Base-by-base conservation (phyloP, 2,329 filamentous ascomycete genomes). In the Chaetomiaceae sp. region DNA sequence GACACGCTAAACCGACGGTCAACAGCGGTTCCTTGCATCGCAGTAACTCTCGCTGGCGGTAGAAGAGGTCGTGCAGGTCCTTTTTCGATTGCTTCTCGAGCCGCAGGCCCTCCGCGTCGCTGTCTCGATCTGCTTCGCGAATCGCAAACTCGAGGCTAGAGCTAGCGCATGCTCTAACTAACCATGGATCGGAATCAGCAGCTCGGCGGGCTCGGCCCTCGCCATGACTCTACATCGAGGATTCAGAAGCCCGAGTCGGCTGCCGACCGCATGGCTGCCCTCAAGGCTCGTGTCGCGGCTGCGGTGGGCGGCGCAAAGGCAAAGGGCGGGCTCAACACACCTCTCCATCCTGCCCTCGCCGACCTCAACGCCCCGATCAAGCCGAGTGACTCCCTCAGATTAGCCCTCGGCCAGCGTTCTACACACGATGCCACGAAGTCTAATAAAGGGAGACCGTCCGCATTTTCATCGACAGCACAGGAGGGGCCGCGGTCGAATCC, bases 231-330 rank as follows among this genome's bases (percentile, higher is more conserved):
- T 37, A 68, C 75, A 5, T 78, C 77, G 21, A 74, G 79, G 55
- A 70, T 84, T 29, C 75, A 80, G 64, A 77, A 83, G 62, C 63
- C 76, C 42, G 74, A 82, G 59, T 77, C 79, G 16, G 74, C 80
- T 58, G 77, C 85, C 65, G 77, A 89, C 69, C 77, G 81, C 58
- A 75, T 92, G 59, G 89, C 89, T 43, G 85, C 87, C 38, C 79
- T 95, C 66, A 91, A 87, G 69, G 88, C 88, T 21, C 81, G 89
- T 61, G 86, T 94, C 11, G 86, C 87, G 43, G 87, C 87, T 45
- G 87, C 88, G 48, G 86, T 89, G 42, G 81, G 75, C 57, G 73
- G 73, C 18, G 78, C 70, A 57, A 86, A 76, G 60, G 73, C 75
- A 9, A 80, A 77, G 58, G 87, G 87, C 54, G 87, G 87, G 18